A percentile compares a stretch with the other conserved stretches of the same genome.
These are phyloP conservation scores for Globisporangium orthogonon DNA, from an alignment of 352 stramenopile species.

Conservation along the genomic window DNA sequence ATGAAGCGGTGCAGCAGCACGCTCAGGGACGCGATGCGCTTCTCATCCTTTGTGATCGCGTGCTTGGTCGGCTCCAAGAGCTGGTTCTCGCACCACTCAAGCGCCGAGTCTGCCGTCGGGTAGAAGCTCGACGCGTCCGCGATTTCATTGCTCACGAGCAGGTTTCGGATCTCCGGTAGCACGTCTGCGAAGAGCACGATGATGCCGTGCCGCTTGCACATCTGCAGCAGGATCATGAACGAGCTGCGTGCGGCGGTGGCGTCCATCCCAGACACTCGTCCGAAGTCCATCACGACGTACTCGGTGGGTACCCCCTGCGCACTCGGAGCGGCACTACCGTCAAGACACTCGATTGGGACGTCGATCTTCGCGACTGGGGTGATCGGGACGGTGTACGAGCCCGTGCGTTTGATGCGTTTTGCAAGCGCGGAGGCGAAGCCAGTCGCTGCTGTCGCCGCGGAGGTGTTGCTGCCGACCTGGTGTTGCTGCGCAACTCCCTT, in stretches of 20 bases:
- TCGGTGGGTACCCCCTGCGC: conserved; percentile 56
- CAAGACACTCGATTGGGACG: conserved; percentile 61
- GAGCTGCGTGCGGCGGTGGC: conserved; percentile 74
- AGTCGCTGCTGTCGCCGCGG: neutral
- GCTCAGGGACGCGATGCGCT: conserved; percentile 49
- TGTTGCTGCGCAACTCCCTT: conserved; percentile 18
- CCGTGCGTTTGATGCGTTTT: neutral
- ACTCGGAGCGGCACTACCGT: conserved; percentile 47
- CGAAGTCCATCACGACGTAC: conserved; percentile 89
- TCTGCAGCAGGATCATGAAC: conserved; percentile 80
- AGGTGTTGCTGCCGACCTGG: conserved; percentile 10
- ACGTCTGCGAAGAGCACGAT: conserved; percentile 64
- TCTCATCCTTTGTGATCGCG: conserved; percentile 19
- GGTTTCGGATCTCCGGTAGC: conserved; percentile 53
- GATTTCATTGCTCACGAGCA: conserved; percentile 75
- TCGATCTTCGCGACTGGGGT: conserved; percentile 41
- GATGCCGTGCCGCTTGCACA: conserved; percentile 68
- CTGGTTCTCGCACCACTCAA: conserved; percentile 76
- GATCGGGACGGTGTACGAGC: conserved; percentile 30
- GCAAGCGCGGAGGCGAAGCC: neutral
- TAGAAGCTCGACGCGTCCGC: conserved; percentile 57
- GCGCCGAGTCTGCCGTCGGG: conserved; percentile 57
- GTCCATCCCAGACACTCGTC: conserved; percentile 84
- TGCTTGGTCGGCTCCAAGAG: conserved; percentile 34
- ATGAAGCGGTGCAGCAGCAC: conserved; percentile 77